Evolutionary conservation across 169 alveolate genomes (phyloP).

Genomic region (Eimeria praecox): DNA sequence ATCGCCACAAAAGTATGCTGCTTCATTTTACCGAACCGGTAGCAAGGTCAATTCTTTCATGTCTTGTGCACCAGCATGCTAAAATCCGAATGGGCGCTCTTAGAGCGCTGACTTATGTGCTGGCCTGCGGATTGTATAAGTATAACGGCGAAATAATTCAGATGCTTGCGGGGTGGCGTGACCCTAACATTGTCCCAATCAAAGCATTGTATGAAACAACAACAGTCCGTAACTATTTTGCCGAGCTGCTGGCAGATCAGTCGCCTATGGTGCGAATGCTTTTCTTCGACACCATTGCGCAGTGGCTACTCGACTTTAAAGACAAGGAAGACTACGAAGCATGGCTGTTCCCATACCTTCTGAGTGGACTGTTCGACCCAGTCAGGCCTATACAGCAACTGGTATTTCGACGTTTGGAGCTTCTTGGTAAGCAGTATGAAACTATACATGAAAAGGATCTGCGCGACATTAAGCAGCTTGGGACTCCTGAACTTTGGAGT

Average conservation of each 20-base stretch:
- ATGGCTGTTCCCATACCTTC: slow-evolving; percentile 93
- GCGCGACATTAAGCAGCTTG: slow-evolving; percentile 91
- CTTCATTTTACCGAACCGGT: slow-evolving; percentile 91
- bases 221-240: slow-evolving; percentile 93
- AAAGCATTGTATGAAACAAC: slow-evolving; percentile 93
- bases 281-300: slow-evolving; percentile 90
- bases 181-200: slow-evolving; percentile 94
- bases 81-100: slow-evolving; percentile 90
- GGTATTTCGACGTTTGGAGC: slow-evolving; percentile 91
- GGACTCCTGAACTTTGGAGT: slow-evolving; percentile 93
- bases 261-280: slow-evolving; percentile 90
- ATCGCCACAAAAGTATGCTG: slow-evolving; percentile 86
- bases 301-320: slow-evolving; percentile 90
- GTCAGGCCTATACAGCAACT: slow-evolving; percentile 87
- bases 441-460: slow-evolving; percentile 92
- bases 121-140: slow-evolving; percentile 93
- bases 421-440: slow-evolving; percentile 92
- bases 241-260: slow-evolving; percentile 92
- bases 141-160: slow-evolving; percentile 91
- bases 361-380: slow-evolving; percentile 93
- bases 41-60: slow-evolving; percentile 90
- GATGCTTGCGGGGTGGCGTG: slow-evolving; percentile 94
- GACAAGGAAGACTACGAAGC: slow-evolving; percentile 94
- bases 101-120: slow-evolving; percentile 90
- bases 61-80: slow-evolving; percentile 92